Base-by-base conservation (phyloP, 192 early-diverging fungal species). In the Coemansia sp. region DNA sequence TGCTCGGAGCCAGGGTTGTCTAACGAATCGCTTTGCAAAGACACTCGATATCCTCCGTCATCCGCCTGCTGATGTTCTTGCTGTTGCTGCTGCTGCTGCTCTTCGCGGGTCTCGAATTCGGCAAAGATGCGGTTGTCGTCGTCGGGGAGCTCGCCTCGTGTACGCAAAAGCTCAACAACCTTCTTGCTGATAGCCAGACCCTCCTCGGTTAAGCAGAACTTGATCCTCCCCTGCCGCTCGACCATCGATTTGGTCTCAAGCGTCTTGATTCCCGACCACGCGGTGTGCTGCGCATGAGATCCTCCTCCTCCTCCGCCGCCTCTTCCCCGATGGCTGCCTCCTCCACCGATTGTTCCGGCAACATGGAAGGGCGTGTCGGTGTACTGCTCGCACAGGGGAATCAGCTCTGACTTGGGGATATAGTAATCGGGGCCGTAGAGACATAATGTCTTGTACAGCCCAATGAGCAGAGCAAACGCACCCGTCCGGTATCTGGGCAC, bases 401-500 rank as follows among this genome's bases (percentile, higher is more conserved):
- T 84, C 37, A 97, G 88, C 42, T 95, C 89, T 5, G 76, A 45
- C 84, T 89, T 93, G n/a, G 86, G 87, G 45, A 90, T 69, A 56
- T 62, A 87, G 70, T 69, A 69, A 67, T 64, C 76, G n/a, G 25
- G 57, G 2, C 80, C 75, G 62, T 60, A 77, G 55, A 54, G 68
- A 67, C 46, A 84, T 56, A 42, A 77, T 19, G 60, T 86, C 49
- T 83, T 83, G 19, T 71, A 73, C 25, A 96, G 69, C 9, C 90
- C 81, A 0, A 95, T 65, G 25, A 97, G 75, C 40, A 97, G 88
- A 5, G 88, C 93, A 76, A 93, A 97, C 5, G 88, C 86, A 5
- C 92, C 94, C 0, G 91, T 89, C 4, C 93, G 86, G 64, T 88
- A 90, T 40, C 81, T 63, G 25, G 95, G 95, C 25, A 95, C 83